Evolutionary conservation across 169 alveolate genomes (phyloP), one percentile per base, ranked within the genome.

Genomic region (Plasmodium reichenowi): DNA sequence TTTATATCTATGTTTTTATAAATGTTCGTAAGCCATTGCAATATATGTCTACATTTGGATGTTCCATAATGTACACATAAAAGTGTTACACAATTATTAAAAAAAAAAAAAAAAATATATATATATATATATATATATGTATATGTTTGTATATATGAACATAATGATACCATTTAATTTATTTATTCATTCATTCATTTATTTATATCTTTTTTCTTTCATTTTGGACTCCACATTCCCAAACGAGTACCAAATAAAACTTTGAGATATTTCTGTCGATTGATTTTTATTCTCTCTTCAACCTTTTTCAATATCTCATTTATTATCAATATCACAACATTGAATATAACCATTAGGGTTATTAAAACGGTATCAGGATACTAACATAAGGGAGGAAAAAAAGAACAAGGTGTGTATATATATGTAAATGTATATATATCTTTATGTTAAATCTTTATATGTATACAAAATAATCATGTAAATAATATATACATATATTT

Each of bases 201-300:
- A 52, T 32, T 32, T 5, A 32, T 3, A 52, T 52, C 0, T 59
- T 59, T 59, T 8, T 8, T 26, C 20, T 20, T 32, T 66, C 54
- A 88, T 56, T 88, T 88, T 6, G 93, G 93, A 17, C 91, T 75
- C 93, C 93, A 88, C 93, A 88, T 88, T 45, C 93, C 93, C 52
- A 88, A 71, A 10, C 93, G 89, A 0, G 93, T 88, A 2, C 86
- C 88, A 76, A 88, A 88, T 66, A 88, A 24, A 60, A 88, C 88
- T 67, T 68, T 74, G 72, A 88, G 66, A 60, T 75, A 88, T 62
- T 88, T 88, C 48, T 88, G 93, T 15, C 74, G 45, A 26, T 76
- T 66, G 47, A 56, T 70, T 74, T 88, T 74, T 52, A 50, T 52
- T 70, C 63, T 74, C 20, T 78, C 48, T 48, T 88, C 93, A 1